Evolutionary conservation across 2,329 filamentous ascomycete genomes (phyloP).

Genomic region (Nigrospora osmanthi): DNA sequence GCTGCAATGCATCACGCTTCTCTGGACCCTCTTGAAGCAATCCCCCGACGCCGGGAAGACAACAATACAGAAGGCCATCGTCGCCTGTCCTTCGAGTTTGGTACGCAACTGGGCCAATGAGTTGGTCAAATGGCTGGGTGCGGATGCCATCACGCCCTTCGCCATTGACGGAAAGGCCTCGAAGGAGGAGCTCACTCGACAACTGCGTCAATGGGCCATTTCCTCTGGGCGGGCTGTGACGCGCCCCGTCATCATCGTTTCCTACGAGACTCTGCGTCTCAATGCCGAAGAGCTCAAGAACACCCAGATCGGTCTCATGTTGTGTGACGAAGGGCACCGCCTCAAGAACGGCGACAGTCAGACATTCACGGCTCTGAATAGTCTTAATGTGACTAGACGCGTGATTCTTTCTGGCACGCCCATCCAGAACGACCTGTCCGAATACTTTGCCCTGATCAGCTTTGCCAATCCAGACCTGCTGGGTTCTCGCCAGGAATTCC

Average conservation of each 20-base stretch:
- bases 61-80: slow-evolving; percentile 93
- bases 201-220: slow-evolving; percentile 92
- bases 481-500: slow-evolving; percentile 82
- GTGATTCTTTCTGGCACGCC: slow-evolving; percentile 96
- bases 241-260: slow-evolving; percentile 91
- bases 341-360: slow-evolving; percentile 95
- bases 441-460: slow-evolving; percentile 93
- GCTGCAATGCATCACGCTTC: slow-evolving; percentile 87
- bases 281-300: slow-evolving; percentile 87
- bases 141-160: slow-evolving; percentile 85
- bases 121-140: slow-evolving; percentile 89
- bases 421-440: slow-evolving; percentile 96
- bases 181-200: slow-evolving; percentile 84
- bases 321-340: slow-evolving; percentile 95
- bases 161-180: slow-evolving; percentile 94
- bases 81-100: slow-evolving; percentile 92
- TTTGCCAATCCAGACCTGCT: slow-evolving; percentile 93
- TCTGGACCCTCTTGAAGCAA: slow-evolving; percentile 96
- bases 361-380: slow-evolving; percentile 87
- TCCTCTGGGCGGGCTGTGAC: slow-evolving; percentile 83
- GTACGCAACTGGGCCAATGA: slow-evolving; percentile 99
- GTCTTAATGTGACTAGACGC: slow-evolving; percentile 78
- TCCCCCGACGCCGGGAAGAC: slow-evolving; percentile 90
- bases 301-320: slow-evolving; percentile 81
- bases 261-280: slow-evolving; percentile 88